phyloP scores from a whole-genome alignment of 2,329 filamentous ascomycete genomes.

The Cladophialophora psammophila region DNA sequence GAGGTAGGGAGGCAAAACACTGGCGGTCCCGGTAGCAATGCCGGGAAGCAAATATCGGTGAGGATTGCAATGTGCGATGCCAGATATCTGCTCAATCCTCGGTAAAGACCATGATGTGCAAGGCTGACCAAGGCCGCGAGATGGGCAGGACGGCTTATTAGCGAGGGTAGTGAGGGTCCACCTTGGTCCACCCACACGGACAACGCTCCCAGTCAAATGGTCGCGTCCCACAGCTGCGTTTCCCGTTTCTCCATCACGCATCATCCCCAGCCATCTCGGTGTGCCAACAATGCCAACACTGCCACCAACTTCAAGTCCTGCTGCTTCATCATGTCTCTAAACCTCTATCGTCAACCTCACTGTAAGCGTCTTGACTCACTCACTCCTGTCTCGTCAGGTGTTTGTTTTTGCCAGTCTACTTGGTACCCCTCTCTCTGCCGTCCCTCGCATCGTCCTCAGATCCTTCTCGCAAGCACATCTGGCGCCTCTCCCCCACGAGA shows the following conservation, averaged over 20 bases:
- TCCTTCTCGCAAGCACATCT: not conserved
- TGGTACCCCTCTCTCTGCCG: not conserved
- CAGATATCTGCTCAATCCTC: not conserved
- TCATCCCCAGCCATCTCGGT: slow-evolving; percentile 30
- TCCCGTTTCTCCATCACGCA: slow-evolving; percentile 10
- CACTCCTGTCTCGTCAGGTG: not conserved
- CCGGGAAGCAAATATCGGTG: not conserved
- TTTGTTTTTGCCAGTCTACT: not conserved
- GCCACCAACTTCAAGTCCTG: slow-evolving; percentile 5
- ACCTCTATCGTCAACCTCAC: slow-evolving; percentile 5
- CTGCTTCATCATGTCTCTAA: slow-evolving; percentile 11
- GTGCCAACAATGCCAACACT: slow-evolving; percentile 17
- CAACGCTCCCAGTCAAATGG: slow-evolving; percentile 5
- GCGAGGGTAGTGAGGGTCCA: no score
- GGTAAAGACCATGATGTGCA: not conserved
- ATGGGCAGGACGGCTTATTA: not conserved
- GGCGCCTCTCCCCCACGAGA: not conserved
- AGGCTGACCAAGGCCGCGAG: slow-evolving; percentile 3
- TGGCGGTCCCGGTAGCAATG: not conserved
- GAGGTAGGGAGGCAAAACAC: not conserved
- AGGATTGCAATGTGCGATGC: not conserved
- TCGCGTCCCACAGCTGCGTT: slow-evolving; percentile 5
- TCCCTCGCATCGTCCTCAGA: not conserved
- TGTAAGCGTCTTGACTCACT: slow-evolving; percentile 1
- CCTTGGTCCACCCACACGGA: not conserved